Evolutionary conservation across 345 rosid species (phyloP).

Genomic region (Eucalyptus sp.): DNA sequence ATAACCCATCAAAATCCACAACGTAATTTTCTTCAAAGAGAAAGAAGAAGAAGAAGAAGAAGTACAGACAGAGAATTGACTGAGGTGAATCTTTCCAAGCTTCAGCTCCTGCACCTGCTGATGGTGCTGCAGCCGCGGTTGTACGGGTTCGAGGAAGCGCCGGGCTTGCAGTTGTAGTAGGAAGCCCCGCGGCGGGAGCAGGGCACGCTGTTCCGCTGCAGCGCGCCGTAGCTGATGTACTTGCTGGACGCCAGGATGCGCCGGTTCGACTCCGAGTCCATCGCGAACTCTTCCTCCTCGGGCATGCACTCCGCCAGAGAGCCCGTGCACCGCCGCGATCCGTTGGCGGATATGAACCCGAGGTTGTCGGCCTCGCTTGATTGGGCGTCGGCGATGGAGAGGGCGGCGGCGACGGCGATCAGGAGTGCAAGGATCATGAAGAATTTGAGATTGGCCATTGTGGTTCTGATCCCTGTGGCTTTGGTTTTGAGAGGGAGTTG

Average conservation of each 20-base stretch:
- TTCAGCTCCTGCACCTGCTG: conserved; percentile 73
- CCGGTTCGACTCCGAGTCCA: conserved; percentile 74
- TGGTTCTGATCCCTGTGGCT: neutral
- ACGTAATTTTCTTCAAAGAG: neutral
- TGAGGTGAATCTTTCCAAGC: neutral
- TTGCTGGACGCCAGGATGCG: conserved; percentile 64
- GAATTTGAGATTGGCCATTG: neutral
- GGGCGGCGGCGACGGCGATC: neutral
- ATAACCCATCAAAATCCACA: neutral
- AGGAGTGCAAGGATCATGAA: neutral
- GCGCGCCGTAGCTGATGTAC: conserved; percentile 92
- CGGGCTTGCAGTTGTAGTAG: conserved; percentile 81
- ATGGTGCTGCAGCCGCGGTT: conserved; percentile 78
- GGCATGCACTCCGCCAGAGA: neutral
- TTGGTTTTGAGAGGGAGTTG: neutral
- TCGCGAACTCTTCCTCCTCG: conserved; percentile 45
- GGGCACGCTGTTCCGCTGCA: conserved; percentile 81
- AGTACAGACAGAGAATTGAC: neutral
- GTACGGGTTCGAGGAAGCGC: conserved; percentile 81
- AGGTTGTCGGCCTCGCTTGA: neutral
- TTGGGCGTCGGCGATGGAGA: neutral
- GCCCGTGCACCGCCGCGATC: neutral
- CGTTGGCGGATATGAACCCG: neutral
- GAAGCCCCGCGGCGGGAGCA: conserved; percentile 93
- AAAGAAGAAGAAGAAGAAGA: neutral